Base-by-base conservation (phyloP, 768 basidiomycete species). In the Amanita pallidorosea region DNA sequence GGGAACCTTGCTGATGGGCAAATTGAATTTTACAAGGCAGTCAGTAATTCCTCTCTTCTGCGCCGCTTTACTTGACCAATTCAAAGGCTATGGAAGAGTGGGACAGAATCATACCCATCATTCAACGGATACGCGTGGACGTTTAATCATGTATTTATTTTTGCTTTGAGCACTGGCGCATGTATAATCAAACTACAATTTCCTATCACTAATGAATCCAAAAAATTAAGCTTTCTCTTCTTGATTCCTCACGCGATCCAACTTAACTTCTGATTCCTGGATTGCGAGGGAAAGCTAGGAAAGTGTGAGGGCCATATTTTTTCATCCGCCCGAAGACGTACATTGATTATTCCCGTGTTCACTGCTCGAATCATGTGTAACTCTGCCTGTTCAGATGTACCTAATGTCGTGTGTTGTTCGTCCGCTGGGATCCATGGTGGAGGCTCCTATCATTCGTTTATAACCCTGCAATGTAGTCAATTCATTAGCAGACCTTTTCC, bases 91-190 rank as follows among this genome's bases (percentile, higher is more conserved):
- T 95, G 88, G 91, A 97, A 58, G 93, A 97, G 65, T 97, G 92
- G 93, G 93, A 97, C 49, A 75, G 87, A 67, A 86, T 94, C 62
- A 91, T 93, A 75, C 88, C 92, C 58, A 72, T 92, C 58, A 83
- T 95, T 61, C 89, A 94, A 66, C 86, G 89, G 51, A 95, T 95
- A 71, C 83, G 89, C 49, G 92, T 95, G 68, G 91, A 93, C 67
- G 81, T 90, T 63, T 90, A 78, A 70, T 58, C 49, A 50, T 40
- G 45, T 27, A 31, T 53, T 54, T 54, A 43, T 47, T 45, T 31
- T 56, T 53, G 46, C 33, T 49, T 49, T 56, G 37, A 52, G 53
- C 40, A 41, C 44, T 52, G 53, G 41, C 50, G 53, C 55, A 60
- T 58, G 62, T 57, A 63, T 61, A 33, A 20, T 29, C 44, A 51